A percentile compares a stretch with the other conserved stretches of the same genome.
Conservation (phyloP, 352 stramenopile species). For the Aphanomyces stellatus region DNA sequence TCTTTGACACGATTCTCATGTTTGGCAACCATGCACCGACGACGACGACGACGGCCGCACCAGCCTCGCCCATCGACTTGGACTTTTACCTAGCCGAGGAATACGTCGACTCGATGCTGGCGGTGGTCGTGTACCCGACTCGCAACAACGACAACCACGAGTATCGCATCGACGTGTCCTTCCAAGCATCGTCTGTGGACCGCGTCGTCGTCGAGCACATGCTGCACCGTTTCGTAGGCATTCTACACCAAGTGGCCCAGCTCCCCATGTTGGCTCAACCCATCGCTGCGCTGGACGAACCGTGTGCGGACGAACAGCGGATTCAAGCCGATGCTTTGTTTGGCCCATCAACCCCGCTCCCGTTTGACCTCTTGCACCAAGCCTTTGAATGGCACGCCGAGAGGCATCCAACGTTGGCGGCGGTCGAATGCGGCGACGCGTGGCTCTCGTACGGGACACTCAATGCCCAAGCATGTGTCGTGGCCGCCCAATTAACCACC, state of each 20-base stretch:
- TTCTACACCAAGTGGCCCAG: neutral
- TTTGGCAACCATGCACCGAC: neutral
- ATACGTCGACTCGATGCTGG: neutral
- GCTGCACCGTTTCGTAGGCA: neutral
- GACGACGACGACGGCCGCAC: neutral
- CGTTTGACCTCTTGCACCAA: neutral
- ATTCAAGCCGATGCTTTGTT: neutral
- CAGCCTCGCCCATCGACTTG: neutral
- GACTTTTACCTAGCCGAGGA: neutral
- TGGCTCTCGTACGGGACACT: slow-evolving; percentile 11
- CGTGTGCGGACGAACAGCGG: neutral
- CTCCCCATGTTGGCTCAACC: neutral
- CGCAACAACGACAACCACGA: too few relatives aligned
- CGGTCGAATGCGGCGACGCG: neutral
- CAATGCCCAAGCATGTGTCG: neutral
- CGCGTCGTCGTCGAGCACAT: neutral
- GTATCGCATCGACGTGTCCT: neutral
- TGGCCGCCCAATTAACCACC: neutral
- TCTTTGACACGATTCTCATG: slow-evolving; percentile 1
- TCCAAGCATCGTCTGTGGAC: neutral
- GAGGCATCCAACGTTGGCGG: neutral
- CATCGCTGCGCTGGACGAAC: neutral
- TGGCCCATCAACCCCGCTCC: neutral
- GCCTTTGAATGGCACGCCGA: neutral
- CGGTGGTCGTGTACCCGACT: neutral